Evolutionary conservation across 148 eudicot species (phyloP), one percentile per base, ranked within the genome.

Genomic region (Chenopodium quinoa): DNA sequence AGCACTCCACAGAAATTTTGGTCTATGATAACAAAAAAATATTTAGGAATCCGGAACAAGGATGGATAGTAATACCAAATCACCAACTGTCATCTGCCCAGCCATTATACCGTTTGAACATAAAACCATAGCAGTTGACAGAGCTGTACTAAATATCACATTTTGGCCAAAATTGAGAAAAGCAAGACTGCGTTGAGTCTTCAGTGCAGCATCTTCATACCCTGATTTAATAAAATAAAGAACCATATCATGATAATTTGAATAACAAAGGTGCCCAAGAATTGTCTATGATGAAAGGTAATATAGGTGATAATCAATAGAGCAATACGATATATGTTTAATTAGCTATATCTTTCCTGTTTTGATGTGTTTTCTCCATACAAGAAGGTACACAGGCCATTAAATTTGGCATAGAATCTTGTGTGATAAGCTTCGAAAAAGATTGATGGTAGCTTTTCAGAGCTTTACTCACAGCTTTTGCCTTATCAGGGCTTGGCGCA

Each of bases 141-240:
- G 80, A 75, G 98, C 97, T 71, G 78, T 83, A 83, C 98, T 95
- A 74, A 95, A 95, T 87, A 91, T 90, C 76, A 90, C 79, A 84
- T 79, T 92, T 86, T 95, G 98, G 78, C 98, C 98, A 78, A 95
- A 95, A 88, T 95, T 93, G 82, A 95, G 84, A 78, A 68, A 87
- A 81, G 97, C 98, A 86, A 95, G 98, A 88, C 98, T 95, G 52
- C 90, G 92, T 84, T 95, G 98, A 81, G 98, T 93, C 89, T 92
- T 88, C 71, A 95, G 78, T 71, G 98, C 98, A 87, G 98, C 98
- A 86, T 91, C 92, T 84, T 93, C 98, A 86, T 93, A 95, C 83
- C 91, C 98, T 95, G 88, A 47, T 84, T 64, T 29, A 80, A 65
- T 58, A 77, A 23, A 83, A 71, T 78, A 84, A 47, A 72, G 66